Evolutionary conservation across 2,329 filamentous ascomycete genomes (phyloP), one percentile per base, ranked within the genome.

Genomic region (Colletotrichum musicola): DNA sequence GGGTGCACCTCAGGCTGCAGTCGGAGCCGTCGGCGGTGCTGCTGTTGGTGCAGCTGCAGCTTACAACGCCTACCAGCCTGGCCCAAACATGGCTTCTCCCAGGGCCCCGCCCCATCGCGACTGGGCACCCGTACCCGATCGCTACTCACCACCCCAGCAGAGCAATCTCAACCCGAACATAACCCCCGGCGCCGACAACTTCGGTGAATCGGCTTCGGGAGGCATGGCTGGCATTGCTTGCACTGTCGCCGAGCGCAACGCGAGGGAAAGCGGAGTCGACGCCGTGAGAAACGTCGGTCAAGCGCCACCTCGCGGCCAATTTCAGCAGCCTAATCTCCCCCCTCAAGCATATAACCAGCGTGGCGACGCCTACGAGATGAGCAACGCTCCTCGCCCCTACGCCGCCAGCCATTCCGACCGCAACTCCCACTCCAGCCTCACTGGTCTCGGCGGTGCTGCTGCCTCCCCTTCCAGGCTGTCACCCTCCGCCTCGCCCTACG

Each of bases 171-270:
- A 22, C 76, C 75, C 76, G 72, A 84, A 80, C 74, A 80, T 83
- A 64, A 91, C 89, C 1, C 88, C 89, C 2, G 90, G 88, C 40
- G 85, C 88, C 69, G 90, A 93, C 79, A 93, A 93, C 76, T 88
- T 91, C 71, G 85, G 90, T 69, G 83, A 88, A 57, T 78, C 82
- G 46, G 88, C 91, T 16, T 84, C 85, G 22, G 91, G 90, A 73
- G 91, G 90, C 64, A 89, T 93, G 78, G 84, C 90, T 35, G 90
- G 90, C 62, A 88, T 93, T 68, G 90, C 91, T 46, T 84, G 90
- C 74, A 88, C 83, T 63, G 87, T 92, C 56, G 90, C 91, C 57
- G 89, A 91, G 73, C 85, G 84, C 59, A 88, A 90, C 79, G 84
- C 88, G 70, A 83, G 89, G 70, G 86, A 91, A 72, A 91, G 89